Evolutionary conservation across 495 filamentous ascomycete species (phyloP).

Genomic region (Hamigera avellanea): DNA sequence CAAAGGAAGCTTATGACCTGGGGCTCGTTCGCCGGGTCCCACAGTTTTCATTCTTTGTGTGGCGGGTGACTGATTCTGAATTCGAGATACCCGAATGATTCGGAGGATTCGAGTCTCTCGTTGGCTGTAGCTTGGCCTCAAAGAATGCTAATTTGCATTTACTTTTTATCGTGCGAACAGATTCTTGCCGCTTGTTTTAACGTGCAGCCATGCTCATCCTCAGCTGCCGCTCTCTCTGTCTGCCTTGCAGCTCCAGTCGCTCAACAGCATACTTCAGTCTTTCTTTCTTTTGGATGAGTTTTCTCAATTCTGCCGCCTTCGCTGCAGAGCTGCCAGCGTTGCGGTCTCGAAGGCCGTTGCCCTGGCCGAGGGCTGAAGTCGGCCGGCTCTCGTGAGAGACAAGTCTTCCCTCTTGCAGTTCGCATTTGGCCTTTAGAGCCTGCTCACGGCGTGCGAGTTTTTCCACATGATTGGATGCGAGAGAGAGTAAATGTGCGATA

Average conservation of each 20-base stretch:
- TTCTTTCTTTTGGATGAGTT: slow-evolving; percentile 65
- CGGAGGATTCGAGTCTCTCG: no score
- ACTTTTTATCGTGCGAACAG: no score
- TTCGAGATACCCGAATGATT: no score
- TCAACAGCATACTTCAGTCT: slow-evolving; percentile 67
- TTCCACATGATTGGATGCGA: slow-evolving; percentile 57
- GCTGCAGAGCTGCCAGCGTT: slow-evolving; percentile 22
- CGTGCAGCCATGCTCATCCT: slow-evolving; percentile 64
- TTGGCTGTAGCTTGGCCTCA: no score
- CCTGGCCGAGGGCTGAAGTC: slow-evolving; percentile 11
- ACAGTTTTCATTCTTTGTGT: no score
- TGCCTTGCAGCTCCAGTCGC: slow-evolving; percentile 54
- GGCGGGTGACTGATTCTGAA: no score
- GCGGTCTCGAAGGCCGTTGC: slow-evolving; percentile 14
- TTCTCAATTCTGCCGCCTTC: slow-evolving; percentile 49
- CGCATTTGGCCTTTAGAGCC: slow-evolving; percentile 53
- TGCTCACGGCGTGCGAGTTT: slow-evolving; percentile 62
- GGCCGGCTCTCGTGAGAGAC: slow-evolving; percentile 25
- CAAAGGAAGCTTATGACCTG: no score
- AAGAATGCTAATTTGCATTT: no score
- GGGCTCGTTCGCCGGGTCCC: no score
- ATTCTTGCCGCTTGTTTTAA: slow-evolving; percentile 9
- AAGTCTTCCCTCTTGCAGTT: slow-evolving; percentile 60
- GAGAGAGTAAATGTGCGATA: slow-evolving; percentile 51
- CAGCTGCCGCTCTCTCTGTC: slow-evolving; percentile 59